phyloP scores from a whole-genome alignment of 1,284 basidiomycete genomes.

The Meripilus lineatus region DNA sequence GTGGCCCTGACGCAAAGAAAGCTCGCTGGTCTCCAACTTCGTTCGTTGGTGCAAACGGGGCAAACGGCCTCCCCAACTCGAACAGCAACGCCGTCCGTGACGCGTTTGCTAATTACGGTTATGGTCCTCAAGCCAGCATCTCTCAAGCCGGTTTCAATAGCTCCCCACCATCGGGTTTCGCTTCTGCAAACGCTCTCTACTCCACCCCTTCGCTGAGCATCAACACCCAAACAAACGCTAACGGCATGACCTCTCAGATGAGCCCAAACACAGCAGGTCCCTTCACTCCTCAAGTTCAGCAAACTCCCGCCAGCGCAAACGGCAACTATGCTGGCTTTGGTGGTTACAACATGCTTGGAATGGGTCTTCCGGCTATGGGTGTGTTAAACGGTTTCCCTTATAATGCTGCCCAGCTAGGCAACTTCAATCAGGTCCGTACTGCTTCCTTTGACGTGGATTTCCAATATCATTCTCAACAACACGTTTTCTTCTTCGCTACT shows the following conservation, averaged over 20 bases:
- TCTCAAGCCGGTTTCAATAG: slow-evolving; percentile 43
- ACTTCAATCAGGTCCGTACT: slow-evolving; percentile 57
- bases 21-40: slow-evolving; percentile 78
- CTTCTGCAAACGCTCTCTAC: slow-evolving; percentile 53
- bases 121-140: slow-evolving; percentile 67
- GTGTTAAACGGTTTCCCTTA: slow-evolving; percentile 68
- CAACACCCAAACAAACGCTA: slow-evolving; percentile 58
- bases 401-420: slow-evolving; percentile 59
- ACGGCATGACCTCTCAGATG: slow-evolving; percentile 51
- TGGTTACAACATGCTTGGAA: slow-evolving; percentile 71
- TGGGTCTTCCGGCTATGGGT: slow-evolving; percentile 66
- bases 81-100: slow-evolving; percentile 44
- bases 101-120: slow-evolving; percentile 79
- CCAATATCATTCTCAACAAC: slow-evolving; percentile 9
- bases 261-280: slow-evolving; percentile 57
- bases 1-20: slow-evolving; percentile 82
- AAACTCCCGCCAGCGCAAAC: slow-evolving; percentile 27
- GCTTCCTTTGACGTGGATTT: slow-evolving; percentile 5
- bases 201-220: slow-evolving; percentile 65
- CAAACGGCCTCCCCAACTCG: slow-evolving; percentile 34
- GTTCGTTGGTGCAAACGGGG: slow-evolving; percentile 36
- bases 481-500: no score
- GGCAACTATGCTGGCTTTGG: slow-evolving; percentile 50
- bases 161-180: slow-evolving; percentile 43
- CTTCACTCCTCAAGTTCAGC: slow-evolving; percentile 39